Conservation (phyloP, 2,329 filamentous ascomycete species). For the Phialophora chinensis region DNA sequence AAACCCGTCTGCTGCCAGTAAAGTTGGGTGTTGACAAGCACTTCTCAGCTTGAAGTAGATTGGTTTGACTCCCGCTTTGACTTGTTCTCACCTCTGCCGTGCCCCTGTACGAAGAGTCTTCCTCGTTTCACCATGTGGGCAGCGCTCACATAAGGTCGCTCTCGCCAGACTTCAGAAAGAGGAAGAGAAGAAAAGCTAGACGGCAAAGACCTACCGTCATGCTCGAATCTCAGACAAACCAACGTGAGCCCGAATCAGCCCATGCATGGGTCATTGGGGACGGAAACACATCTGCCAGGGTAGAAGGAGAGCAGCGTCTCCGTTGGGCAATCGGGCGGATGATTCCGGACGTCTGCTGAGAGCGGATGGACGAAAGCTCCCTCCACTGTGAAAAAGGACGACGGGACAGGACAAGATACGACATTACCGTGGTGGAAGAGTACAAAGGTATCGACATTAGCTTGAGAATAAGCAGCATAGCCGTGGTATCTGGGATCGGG, state of each 20-base stretch:
- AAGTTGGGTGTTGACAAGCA: background rate
- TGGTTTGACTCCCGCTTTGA: background rate
- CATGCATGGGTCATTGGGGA: no score
- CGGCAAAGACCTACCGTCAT: background rate
- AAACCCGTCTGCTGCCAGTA: background rate
- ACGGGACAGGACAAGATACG: background rate
- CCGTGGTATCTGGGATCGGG: background rate
- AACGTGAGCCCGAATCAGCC: background rate
- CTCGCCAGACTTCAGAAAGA: background rate
- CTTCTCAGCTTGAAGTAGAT: background rate
- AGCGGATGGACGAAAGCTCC: no score
- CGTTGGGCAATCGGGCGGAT: no score
- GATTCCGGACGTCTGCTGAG: no score
- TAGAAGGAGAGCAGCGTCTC: no score
- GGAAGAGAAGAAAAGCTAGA: background rate
- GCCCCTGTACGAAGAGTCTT: background rate
- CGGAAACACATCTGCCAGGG: no score
- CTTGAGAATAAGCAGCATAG: background rate
- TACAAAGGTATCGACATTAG: constrained; percentile 3
- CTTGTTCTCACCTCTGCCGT: background rate
- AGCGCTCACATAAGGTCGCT: background rate
- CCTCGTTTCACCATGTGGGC: background rate
- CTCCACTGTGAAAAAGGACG: background rate
- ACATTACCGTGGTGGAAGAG: background rate
- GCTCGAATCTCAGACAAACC: background rate